A percentile compares a stretch with the other conserved stretches of the same genome.
These are phyloP conservation scores for Pseudogymnoascus sp. DNA, from an alignment of 2,329 filamentous ascomycete species.

Conservation along the genomic window DNA sequence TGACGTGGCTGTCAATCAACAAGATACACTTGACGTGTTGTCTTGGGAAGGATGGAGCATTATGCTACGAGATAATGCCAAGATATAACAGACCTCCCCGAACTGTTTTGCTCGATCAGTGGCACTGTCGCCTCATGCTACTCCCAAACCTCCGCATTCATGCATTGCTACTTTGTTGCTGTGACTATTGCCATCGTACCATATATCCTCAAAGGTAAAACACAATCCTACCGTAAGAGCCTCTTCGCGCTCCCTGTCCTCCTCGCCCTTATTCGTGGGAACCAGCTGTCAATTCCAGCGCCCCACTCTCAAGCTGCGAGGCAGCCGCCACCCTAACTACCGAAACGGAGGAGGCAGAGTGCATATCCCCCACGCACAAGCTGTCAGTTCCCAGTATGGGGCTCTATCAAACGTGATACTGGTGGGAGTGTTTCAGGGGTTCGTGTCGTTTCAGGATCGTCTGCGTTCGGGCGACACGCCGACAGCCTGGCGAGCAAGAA, in stretches of 20 bases:
- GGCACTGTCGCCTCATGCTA: background rate
- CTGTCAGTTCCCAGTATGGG: background rate
- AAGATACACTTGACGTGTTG: conserved; percentile 3
- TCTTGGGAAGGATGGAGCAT: background rate
- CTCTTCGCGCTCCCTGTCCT: background rate
- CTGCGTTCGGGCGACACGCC: background rate
- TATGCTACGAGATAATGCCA: conserved; percentile 2
- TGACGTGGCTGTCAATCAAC: background rate
- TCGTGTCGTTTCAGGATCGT: conserved; percentile 1
- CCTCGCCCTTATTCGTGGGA: background rate
- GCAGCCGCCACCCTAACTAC: background rate
- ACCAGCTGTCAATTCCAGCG: background rate
- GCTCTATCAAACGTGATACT: background rate
- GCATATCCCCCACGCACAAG: background rate
- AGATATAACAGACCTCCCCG: background rate
- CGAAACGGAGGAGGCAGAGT: background rate
- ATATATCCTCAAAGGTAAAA: background rate
- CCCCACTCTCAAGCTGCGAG: background rate
- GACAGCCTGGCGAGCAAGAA: background rate
- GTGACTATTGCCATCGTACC: background rate
- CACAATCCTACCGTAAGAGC: conserved; percentile 6
- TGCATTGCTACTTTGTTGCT: conserved; percentile 1
- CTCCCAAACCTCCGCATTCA: conserved; percentile 1
- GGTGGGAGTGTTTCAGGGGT: background rate
- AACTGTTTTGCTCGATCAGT: conserved; percentile 2